Base-by-base conservation (phyloP, 768 basidiomycete genomes). In the Boletus insuetus region DNA sequence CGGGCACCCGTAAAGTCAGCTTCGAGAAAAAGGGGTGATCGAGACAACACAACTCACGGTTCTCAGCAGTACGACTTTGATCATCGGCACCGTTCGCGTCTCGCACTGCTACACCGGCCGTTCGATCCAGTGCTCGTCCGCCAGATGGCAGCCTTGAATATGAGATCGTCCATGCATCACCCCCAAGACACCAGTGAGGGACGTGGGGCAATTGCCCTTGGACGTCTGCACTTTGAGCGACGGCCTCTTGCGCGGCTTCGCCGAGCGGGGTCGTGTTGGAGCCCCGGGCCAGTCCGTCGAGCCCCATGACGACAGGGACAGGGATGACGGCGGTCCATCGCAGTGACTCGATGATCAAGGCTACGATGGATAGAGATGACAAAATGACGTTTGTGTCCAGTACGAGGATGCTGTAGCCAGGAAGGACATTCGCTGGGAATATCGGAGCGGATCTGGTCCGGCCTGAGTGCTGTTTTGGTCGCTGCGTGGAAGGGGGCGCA, bases 321-420 rank as follows among this genome's bases (percentile, higher is more conserved):
- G 97, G 97, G 0, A 99, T 76, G 54, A 99, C 77, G 44, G 96
- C 79, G 0, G 92, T 97, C 94, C 94, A 98, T 26, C 76, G 77
- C 17, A 84, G 72, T 56, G 84, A 85, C 69, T 96, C 91, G 49
- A 98, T 78, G 55, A 98, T 77, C 13, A 85, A 80, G 0, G 82
- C 71, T 55, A 99, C 78, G 60, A 87, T 76, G 1, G 84, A 69
- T 5, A 98, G 77, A 0, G 92, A 93, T 0, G 91, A 89, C 16
- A 98, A 80, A 0, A 98, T 77, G 53, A 98, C 90, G 74, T 98
- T 98, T 45, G 96, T 98, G 72, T 98, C 96, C 64, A 96, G 77
- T n/a, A n/a, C n/a, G n/a, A n/a, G n/a, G n/a, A n/a, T n/a, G n/a
- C n/a, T n/a, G n/a, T n/a, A n/a, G n/a, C 96, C 96, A 3, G 91